Percentiles rank a stretch among this genome's conserved stretches.
These are phyloP conservation scores for Xylariaceae sp. DNA, from an alignment of 2,329 filamentous ascomycete genomes.

Conservation along the genomic window DNA sequence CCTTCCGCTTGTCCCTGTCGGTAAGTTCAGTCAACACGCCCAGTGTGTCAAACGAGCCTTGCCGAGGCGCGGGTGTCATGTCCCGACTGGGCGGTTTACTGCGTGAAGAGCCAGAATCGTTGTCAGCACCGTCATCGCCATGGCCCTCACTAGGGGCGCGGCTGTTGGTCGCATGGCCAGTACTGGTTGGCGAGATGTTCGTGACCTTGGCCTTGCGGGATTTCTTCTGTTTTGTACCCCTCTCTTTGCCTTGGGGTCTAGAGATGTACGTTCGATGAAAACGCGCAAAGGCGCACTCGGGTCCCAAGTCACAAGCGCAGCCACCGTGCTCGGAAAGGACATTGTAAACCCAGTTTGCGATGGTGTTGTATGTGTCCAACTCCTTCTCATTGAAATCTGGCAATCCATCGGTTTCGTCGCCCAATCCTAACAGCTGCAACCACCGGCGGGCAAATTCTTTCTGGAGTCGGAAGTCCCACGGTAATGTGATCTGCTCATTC, in stretches of 20 bases:
- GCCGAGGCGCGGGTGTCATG: constrained; percentile 49
- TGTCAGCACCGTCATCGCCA: constrained; percentile 45
- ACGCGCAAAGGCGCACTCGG: constrained; percentile 55
- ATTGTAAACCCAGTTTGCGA: constrained; percentile 58
- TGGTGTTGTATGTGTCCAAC: constrained; percentile 47
- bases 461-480: constrained; percentile 60
- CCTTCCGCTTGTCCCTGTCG: constrained; percentile 59
- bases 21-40: constrained; percentile 57
- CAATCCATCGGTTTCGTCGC: constrained; percentile 45
- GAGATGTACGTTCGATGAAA: constrained; percentile 52
- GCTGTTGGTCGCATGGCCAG: constrained; percentile 54
- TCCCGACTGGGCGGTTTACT: constrained; percentile 63
- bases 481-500: constrained; percentile 55
- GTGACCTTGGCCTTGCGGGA: constrained; percentile 46
- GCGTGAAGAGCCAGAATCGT: constrained; percentile 48
- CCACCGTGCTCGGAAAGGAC: constrained; percentile 73
- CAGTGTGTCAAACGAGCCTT: constrained; percentile 52
- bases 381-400: constrained; percentile 50
- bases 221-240: constrained; percentile 38
- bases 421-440: constrained; percentile 52
- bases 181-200: constrained; percentile 54
- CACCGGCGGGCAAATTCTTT: constrained; percentile 47
- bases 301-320: constrained; percentile 63
- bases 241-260: constrained; percentile 34
- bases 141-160: constrained; percentile 57